These are phyloP conservation scores for Microstegium vimineum DNA, from an alignment of 176 grass and related monocot species.

Conservation along the genomic window DNA sequence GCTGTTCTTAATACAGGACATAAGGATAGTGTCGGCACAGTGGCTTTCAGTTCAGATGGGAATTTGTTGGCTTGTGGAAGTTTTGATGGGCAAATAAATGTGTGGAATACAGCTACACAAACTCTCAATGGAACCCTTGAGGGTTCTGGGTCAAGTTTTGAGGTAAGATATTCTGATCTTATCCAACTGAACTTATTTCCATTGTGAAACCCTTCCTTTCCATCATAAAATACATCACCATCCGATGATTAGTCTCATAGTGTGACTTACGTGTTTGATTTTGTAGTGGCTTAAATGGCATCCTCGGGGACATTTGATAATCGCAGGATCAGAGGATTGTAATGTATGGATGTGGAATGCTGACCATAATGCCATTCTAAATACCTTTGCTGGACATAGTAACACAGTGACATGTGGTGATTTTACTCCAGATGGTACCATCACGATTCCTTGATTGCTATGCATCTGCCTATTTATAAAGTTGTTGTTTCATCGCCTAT, in stretches of 20 bases:
- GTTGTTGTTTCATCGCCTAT: neutral
- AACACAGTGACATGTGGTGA: conserved; percentile 83
- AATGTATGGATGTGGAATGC: conserved; percentile 95
- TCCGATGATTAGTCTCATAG: neutral
- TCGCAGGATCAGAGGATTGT: conserved; percentile 84
- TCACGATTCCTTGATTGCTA: neutral
- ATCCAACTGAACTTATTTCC: neutral
- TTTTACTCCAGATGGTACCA: conserved; percentile 77
- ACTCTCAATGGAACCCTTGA: conserved; percentile 62
- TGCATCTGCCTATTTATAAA: neutral
- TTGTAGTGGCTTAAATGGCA: conserved; percentile 95
- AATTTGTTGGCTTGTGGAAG: conserved; percentile 73
- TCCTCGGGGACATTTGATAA: conserved; percentile 69
- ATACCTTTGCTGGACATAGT: conserved; percentile 77
- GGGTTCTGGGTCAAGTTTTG: conserved; percentile 71
- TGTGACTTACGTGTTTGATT: neutral
- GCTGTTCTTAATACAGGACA: conserved; percentile 48
- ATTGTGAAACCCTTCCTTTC: neutral
- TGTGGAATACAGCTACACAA: conserved; percentile 60
- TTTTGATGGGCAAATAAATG: conserved; percentile 71
- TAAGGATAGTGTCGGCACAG: conserved; percentile 55
- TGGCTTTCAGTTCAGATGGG: conserved; percentile 88
- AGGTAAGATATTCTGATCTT: conserved; percentile 46
- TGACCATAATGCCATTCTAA: conserved; percentile 54
- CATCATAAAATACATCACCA: neutral